These are phyloP conservation scores for Pichia sp. DNA, from an alignment of 1,139 yeast genomes.

Conservation along the genomic window DNA sequence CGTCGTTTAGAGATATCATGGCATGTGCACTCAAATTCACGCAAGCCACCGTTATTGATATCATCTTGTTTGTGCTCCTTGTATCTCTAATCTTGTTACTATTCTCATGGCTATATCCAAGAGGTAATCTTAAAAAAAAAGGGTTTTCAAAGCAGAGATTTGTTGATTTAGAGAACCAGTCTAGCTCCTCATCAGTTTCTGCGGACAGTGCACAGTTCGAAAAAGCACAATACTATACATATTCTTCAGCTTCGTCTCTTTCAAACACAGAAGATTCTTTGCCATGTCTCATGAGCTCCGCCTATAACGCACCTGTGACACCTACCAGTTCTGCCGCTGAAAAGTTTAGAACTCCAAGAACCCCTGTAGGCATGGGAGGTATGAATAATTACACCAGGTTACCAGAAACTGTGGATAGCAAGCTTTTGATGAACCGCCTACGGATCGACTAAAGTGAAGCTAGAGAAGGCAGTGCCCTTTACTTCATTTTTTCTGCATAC, in stretches of 20 bases:
- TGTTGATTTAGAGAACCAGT: constrained; percentile 4
- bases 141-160: background rate
- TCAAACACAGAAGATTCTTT: background rate
- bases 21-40: background rate
- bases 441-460: constrained; percentile 3
- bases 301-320: background rate
- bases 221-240: background rate
- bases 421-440: constrained; percentile 5
- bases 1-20: background rate
- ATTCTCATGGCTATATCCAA: background rate
- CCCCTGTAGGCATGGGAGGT: background rate
- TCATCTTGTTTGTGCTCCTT: background rate
- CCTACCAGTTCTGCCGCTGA: background rate
- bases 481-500: background rate
- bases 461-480: background rate
- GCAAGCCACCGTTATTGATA: background rate
- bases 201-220: background rate
- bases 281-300: background rate
- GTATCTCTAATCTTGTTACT: background rate
- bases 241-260: background rate
- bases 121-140: background rate
- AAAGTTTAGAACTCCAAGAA: background rate
- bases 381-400: background rate
- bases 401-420: constrained; percentile 1
- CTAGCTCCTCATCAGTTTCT: background rate